Evolutionary conservation across 345 rosid species (phyloP).

Genomic region (Eutrema japonicum): DNA sequence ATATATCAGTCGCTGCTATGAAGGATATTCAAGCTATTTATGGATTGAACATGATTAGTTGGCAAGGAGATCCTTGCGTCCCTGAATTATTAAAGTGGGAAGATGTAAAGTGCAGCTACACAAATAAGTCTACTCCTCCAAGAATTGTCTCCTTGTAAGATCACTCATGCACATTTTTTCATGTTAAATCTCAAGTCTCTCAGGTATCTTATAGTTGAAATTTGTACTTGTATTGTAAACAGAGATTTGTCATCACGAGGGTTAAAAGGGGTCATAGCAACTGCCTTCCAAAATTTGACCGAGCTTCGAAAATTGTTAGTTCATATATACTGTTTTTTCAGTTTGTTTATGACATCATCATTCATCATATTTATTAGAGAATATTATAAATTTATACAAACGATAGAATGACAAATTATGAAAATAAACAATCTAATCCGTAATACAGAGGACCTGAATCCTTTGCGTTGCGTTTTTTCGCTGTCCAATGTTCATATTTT

Average conservation of each 20-base stretch:
- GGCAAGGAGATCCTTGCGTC: slow-evolving; percentile 61
- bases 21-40: slow-evolving; percentile 41
- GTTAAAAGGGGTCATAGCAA: slow-evolving; percentile 40
- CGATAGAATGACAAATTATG: no score
- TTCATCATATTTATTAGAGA: no score
- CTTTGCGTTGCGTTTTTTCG: no score
- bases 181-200: not conserved
- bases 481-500: no score
- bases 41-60: slow-evolving; percentile 43
- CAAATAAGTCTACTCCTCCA: slow-evolving; percentile 33
- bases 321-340: not conserved
- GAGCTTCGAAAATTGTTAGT: slow-evolving; percentile 23
- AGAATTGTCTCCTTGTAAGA: slow-evolving; percentile 50
- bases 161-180: not conserved
- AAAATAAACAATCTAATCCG: no score
- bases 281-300: slow-evolving; percentile 38
- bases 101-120: slow-evolving; percentile 50
- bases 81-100: slow-evolving; percentile 42
- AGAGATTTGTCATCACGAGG: slow-evolving; percentile 46
- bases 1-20: slow-evolving; percentile 23
- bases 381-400: no score
- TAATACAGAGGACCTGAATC: no score
- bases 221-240: not conserved
- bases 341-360: no score
- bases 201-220: not conserved